phyloP scores from a whole-genome alignment of 768 basidiomycete genomes.

The Leccinum subtestaceum region DNA sequence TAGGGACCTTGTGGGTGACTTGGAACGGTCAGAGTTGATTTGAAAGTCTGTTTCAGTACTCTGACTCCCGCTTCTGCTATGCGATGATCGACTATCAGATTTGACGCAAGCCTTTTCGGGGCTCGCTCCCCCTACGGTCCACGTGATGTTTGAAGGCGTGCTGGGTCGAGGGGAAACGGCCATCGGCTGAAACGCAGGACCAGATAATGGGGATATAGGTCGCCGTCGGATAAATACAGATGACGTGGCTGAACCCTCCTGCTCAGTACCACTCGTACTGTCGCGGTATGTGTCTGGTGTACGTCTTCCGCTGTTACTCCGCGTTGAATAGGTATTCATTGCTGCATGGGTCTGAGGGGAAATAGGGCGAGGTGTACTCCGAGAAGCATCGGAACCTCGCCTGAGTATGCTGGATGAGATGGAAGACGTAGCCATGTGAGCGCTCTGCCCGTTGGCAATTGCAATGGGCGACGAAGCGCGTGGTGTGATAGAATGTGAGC shows the following conservation, averaged over 20 bases:
- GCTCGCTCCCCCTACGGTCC: slow-evolving; percentile 45
- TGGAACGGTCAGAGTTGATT: slow-evolving; percentile 34
- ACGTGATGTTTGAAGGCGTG: slow-evolving; percentile 78
- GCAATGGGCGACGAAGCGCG: slow-evolving; percentile 69
- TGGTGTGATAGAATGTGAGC: slow-evolving; percentile 69
- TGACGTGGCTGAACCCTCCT: slow-evolving; percentile 48
- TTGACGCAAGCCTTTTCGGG: slow-evolving; percentile 32
- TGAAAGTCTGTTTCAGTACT: slow-evolving; percentile 36
- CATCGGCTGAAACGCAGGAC: slow-evolving; percentile 58
- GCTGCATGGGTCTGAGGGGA: slow-evolving; percentile 44
- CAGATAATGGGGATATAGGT: slow-evolving; percentile 71
- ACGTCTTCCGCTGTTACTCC: slow-evolving; percentile 61
- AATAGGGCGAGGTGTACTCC: slow-evolving; percentile 44
- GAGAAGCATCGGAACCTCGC: slow-evolving; percentile 58
- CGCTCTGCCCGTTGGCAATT: slow-evolving; percentile 32
- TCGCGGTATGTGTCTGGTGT: slow-evolving; percentile 55
- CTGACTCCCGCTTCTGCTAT: slow-evolving; percentile 62
- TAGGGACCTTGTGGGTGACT: slow-evolving; percentile 45
- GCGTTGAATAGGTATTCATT: slow-evolving; percentile 47
- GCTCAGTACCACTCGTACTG: slow-evolving; percentile 34
- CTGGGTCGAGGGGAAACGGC: slow-evolving; percentile 47
- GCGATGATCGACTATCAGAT: slow-evolving; percentile 33
- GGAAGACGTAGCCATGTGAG: slow-evolving; percentile 36
- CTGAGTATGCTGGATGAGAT: slow-evolving; percentile 41
- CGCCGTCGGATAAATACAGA: slow-evolving; percentile 56